Evolutionary conservation across 129 eudicot genomes (phyloP).

Genomic region (Artemisia tridentata): DNA sequence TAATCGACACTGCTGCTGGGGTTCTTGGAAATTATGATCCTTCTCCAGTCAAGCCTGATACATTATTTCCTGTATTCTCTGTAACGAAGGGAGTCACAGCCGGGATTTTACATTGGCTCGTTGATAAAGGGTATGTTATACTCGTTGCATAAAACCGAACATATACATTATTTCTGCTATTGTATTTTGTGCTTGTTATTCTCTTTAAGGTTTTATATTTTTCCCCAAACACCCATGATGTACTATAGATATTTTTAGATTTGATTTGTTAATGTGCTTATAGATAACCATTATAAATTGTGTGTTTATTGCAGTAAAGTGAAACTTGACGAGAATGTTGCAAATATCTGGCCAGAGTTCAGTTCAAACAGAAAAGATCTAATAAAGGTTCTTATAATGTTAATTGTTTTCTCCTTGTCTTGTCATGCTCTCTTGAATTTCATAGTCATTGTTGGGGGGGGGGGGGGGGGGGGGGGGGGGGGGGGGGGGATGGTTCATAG

Average conservation of each 20-base stretch:
- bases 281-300: not conserved
- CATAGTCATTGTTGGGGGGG: no score
- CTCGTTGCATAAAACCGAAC: not conserved
- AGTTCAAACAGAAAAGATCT: slow-evolving; percentile 56
- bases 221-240: not conserved
- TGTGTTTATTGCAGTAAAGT: slow-evolving; percentile 48
- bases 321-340: slow-evolving; percentile 71
- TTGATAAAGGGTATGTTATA: slow-evolving; percentile 62
- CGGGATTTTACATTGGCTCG: slow-evolving; percentile 85
- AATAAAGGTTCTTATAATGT: slow-evolving; percentile 55
- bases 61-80: slow-evolving; percentile 83
- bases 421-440: no score
- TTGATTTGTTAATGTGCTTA: not conserved
- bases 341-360: slow-evolving; percentile 80
- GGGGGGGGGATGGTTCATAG: no score
- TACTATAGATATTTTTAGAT: not conserved
- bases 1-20: slow-evolving; percentile 93
- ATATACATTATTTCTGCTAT: not conserved
- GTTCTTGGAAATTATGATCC: slow-evolving; percentile 92
- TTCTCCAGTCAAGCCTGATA: slow-evolving; percentile 87
- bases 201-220: not conserved
- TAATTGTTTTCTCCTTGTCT: not conserved
- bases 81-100: slow-evolving; percentile 84
- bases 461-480: no score
- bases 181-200: slow-evolving; percentile 11